Evolutionary conservation across 371 early-diverging fungal genomes (phyloP).

Genomic region (Mortierella polycephala): DNA sequence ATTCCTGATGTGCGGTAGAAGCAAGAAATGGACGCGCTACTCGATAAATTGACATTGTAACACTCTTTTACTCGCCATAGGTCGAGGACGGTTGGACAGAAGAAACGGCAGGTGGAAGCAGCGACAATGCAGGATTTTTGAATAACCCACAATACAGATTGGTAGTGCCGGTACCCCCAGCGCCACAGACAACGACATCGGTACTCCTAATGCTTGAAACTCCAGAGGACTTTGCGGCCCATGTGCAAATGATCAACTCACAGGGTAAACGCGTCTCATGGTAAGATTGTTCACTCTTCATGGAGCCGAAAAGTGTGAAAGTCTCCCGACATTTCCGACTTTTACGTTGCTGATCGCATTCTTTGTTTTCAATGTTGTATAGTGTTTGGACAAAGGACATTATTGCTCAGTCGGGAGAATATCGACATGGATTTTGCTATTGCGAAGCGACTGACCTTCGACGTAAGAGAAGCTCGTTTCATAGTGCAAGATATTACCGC

Average conservation of each 20-base stretch:
- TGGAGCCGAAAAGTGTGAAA: no score
- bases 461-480: slow-evolving; percentile 54
- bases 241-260: slow-evolving; percentile 75
- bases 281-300: slow-evolving; percentile 32
- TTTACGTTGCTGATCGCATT: no score
- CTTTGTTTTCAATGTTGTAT: neutral
- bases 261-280: slow-evolving; percentile 74
- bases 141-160: slow-evolving; percentile 86
- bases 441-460: slow-evolving; percentile 67
- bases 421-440: slow-evolving; percentile 77
- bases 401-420: slow-evolving; percentile 75
- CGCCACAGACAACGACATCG: slow-evolving; percentile 32
- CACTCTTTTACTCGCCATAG: slow-evolving; percentile 28
- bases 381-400: slow-evolving; percentile 78
- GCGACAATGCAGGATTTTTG: slow-evolving; percentile 72
- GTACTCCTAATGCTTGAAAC: slow-evolving; percentile 73
- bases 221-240: slow-evolving; percentile 72
- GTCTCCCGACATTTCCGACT: no score
- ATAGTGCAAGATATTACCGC: neutral
- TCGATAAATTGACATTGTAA: neutral
- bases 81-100: slow-evolving; percentile 78
- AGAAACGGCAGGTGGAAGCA: slow-evolving; percentile 85
- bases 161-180: slow-evolving; percentile 57
- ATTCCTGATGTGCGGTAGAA: no score
- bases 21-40: neutral